A percentile compares a stretch with the other conserved stretches of the same genome.
These are phyloP conservation scores for Coemansia brasiliensis DNA, from an alignment of 192 early-diverging fungal species.

Conservation along the genomic window DNA sequence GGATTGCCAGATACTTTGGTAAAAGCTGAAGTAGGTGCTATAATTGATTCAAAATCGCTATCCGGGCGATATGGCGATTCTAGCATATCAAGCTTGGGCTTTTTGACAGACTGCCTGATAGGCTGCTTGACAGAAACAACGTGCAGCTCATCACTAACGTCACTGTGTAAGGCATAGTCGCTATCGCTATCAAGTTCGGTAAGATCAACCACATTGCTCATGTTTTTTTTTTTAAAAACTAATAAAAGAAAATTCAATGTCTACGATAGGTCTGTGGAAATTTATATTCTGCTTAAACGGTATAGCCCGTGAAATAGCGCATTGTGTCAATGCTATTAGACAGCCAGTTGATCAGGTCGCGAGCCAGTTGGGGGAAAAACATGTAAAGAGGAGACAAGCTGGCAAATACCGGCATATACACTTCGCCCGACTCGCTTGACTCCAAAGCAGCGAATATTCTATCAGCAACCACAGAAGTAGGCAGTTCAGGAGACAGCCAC, in stretches of 20 bases:
- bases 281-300: background rate
- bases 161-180: conserved; percentile 1
- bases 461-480: conserved; percentile 58
- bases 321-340: conserved; percentile 39
- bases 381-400: conserved; percentile 25
- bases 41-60: conserved; percentile 7
- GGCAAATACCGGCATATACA: conserved; percentile 43
- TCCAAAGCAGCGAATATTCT: conserved; percentile 62
- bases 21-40: conserved; percentile 39
- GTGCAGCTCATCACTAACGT: conserved; percentile 12
- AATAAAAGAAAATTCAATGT: background rate
- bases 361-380: conserved; percentile 15
- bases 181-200: conserved; percentile 18
- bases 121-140: conserved; percentile 1
- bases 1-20: conserved; percentile 14
- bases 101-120: conserved; percentile 7
- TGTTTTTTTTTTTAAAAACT: background rate
- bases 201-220: conserved; percentile 20
- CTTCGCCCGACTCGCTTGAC: conserved; percentile 45
- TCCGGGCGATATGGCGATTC: background rate
- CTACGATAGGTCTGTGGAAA: too few relatives aligned
- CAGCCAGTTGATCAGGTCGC: conserved; percentile 15
- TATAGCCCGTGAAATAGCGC: conserved; percentile 29
- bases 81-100: conserved; percentile 7
- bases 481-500: conserved; percentile 66